Evolutionary conservation across 1,139 yeast genomes (phyloP), one percentile per base, ranked within the genome.

Genomic region (Taiozyma sp.): DNA sequence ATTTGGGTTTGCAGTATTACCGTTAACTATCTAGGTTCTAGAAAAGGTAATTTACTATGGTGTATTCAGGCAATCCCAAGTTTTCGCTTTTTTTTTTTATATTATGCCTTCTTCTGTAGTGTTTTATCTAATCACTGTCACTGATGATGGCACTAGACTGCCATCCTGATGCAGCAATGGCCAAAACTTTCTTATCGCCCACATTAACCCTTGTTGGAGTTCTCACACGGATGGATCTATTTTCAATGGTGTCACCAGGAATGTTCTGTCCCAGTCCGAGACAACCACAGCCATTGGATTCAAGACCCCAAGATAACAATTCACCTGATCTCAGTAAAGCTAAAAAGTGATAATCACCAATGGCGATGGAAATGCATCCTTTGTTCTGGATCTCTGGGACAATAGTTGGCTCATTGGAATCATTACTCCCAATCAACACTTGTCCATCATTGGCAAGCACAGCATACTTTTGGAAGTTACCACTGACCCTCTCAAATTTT

Each of bases 91-190:
- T 7, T 14, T 38, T 14, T 32, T 8, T n/a, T 8, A 6, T 8
- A 12, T 22, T n/a, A 27, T n/a, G 22, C 28, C 22, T 39, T 14
- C 19, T 32, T 13, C 7, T 32, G 36, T 32, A 32, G 36, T 30
- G n/a, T 45, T 4, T 23, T 48, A 19, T 29, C 4, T 7, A 40
- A 24, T 5, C 27, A 24, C 27, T 24, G 44, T 40, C 48, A 45
- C 51, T 51, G 23, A 80, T 70, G 19, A 80, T 64, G 2, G 84
- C 93, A 44, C 84, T 83, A 1, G 90, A 81, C 52, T 87, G 95
- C 95, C 93, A 87, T 2, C 96, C 96, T n/a, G 84, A 81, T 13
- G 90, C 87, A 2, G 87, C 76, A 46, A 83, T 75, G 1, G 80
- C 79, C 16, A 78, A 55, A 62, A 73, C 78, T 39, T 74, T 70